phyloP scores from a whole-genome alignment of 495 filamentous ascomycete species.

The Apiosordaria backusii region DNA sequence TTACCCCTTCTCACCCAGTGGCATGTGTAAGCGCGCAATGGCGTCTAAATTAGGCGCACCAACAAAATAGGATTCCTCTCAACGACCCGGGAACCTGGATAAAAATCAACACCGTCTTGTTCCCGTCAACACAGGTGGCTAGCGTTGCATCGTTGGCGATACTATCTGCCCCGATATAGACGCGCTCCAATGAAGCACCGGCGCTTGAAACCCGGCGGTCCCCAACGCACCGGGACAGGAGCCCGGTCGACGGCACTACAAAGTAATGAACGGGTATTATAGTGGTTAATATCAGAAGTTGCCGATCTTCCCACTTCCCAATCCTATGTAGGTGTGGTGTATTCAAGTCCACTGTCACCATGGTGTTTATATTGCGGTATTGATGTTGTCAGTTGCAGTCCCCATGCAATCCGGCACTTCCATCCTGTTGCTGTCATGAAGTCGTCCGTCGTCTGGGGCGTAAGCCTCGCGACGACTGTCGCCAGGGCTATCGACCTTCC shows the following conservation, averaged over 20 bases:
- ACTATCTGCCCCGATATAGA: neutral
- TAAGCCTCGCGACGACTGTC: neutral
- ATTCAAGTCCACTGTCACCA: neutral
- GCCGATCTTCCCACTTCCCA: neutral
- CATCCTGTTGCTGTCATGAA: slow-evolving; percentile 7
- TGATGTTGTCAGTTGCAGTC: neutral
- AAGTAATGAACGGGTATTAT: neutral
- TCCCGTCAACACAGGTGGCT: neutral
- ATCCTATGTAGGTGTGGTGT: neutral
- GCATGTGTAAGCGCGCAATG: neutral
- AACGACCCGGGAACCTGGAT: neutral
- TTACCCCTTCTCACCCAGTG: neutral
- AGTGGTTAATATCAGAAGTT: neutral
- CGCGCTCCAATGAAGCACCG: neutral
- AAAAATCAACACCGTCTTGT: neutral
- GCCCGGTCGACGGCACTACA: neutral
- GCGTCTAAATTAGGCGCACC: neutral
- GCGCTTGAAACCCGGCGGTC: neutral
- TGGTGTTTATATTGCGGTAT: neutral
- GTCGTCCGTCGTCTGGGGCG: neutral
- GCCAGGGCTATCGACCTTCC: slow-evolving; percentile 10
- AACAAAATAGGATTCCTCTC: neutral
- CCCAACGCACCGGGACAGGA: neutral
- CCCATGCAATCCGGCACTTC: neutral
- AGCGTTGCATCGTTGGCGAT: neutral